Conservation (phyloP, 345 rosid genomes). For the Lepidium sativum region DNA sequence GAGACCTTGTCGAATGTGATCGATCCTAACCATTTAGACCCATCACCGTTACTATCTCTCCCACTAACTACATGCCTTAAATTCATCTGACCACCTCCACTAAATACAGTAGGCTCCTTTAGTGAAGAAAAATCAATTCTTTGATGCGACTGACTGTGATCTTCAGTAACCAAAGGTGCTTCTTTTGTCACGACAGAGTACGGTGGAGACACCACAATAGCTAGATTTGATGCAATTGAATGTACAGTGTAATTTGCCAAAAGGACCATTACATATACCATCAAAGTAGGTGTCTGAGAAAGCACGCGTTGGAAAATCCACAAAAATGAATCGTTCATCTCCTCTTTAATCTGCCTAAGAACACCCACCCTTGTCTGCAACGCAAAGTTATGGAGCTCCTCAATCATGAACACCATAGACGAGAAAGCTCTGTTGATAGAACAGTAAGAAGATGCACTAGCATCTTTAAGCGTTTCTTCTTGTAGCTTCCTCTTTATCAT, state of each 20-base stretch:
- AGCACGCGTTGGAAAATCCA: constrained; percentile 71
- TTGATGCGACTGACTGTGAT: not conserved
- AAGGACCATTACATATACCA: constrained; percentile 66
- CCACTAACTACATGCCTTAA: not conserved
- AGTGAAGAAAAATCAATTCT: not conserved
- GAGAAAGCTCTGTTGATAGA: constrained; percentile 68
- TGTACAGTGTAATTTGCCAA: constrained; percentile 56
- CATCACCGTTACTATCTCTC: not conserved
- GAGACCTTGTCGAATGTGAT: not conserved
- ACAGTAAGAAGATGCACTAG: constrained; percentile 37
- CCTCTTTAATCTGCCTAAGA: constrained; percentile 36
- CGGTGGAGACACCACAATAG: too few species aligned
- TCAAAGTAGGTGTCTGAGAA: constrained; percentile 56
- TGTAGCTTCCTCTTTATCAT: constrained; percentile 59
- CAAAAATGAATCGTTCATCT: constrained; percentile 46
- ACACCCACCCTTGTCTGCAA: constrained; percentile 37
- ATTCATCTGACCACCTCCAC: not conserved
- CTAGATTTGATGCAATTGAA: constrained; percentile 39
- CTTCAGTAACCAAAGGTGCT: not conserved
- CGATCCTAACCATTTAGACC: not conserved
- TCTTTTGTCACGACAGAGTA: not conserved
- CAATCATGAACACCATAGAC: constrained; percentile 50
- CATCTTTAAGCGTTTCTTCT: constrained; percentile 36
- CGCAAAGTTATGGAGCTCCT: constrained; percentile 58
- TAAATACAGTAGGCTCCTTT: not conserved